Evolutionary conservation across 495 filamentous ascomycete genomes (phyloP).

Genomic region (Penicillium soppii): DNA sequence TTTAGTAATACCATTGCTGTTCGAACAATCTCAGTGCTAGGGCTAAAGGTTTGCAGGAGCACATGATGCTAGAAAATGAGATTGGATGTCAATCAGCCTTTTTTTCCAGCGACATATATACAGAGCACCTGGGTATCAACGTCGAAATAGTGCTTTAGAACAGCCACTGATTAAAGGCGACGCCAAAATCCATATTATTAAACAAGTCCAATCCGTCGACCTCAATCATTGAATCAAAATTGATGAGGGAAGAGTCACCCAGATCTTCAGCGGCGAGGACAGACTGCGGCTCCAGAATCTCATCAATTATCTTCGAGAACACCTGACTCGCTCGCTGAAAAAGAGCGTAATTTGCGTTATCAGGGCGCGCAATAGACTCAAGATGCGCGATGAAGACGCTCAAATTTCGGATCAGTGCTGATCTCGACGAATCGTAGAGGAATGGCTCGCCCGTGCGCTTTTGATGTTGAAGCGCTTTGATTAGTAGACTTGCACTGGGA

Average conservation of each 20-base stretch:
- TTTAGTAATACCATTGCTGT: no score
- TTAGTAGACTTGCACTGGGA: conserved; percentile 37
- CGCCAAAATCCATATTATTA: conserved; percentile 27
- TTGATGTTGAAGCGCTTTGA: conserved; percentile 44
- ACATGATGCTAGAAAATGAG: no score
- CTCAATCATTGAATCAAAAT: conserved; percentile 18
- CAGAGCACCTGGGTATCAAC: no score
- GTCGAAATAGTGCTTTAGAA: conserved; percentile 13
- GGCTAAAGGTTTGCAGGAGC: no score
- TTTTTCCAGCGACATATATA: no score
- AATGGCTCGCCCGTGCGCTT: conserved; percentile 39
- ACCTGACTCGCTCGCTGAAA: conserved; percentile 28
- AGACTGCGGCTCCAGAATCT: conserved; percentile 30
- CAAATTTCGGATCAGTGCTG: conserved; percentile 57
- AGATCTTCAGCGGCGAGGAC: background rate
- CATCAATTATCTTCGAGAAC: conserved; percentile 33
- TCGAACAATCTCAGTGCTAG: no score
- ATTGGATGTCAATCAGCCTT: no score
- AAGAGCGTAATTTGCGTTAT: conserved; percentile 22
- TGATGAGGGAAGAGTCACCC: background rate
- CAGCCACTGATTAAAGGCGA: conserved; percentile 31
- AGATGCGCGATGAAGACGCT: conserved; percentile 52
- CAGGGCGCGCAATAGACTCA: conserved; percentile 22
- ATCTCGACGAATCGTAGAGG: conserved; percentile 43
- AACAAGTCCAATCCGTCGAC: conserved; percentile 24